These are phyloP conservation scores for Mediolabrus comicus DNA, from an alignment of 108 stramenopile genomes.

Conservation along the genomic window DNA sequence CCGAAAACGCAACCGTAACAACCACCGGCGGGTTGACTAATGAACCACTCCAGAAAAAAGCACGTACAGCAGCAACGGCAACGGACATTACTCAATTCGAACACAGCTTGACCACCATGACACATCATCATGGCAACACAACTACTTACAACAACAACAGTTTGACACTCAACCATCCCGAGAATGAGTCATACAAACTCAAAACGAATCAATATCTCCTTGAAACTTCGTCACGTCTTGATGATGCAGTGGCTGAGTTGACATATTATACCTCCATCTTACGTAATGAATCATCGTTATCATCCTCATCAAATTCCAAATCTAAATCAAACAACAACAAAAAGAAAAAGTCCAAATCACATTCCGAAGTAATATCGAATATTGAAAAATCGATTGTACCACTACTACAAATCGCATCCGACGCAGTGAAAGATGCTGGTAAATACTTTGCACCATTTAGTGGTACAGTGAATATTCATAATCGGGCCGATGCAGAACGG, in stretches of 20 bases:
- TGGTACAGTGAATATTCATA: not conserved
- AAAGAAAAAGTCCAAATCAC: not conserved
- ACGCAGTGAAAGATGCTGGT: not conserved
- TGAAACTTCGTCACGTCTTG: not conserved
- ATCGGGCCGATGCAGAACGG: not conserved
- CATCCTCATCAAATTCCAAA: not conserved
- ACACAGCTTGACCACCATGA: no score
- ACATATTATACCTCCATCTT: not conserved
- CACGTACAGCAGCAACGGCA: not conserved
- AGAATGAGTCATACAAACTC: not conserved
- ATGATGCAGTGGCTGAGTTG: not conserved
- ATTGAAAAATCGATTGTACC: not conserved
- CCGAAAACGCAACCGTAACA: no score
- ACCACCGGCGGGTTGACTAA: no score
- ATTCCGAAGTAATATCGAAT: slow-evolving; percentile 1
- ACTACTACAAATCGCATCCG: not conserved
- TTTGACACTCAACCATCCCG: not conserved
- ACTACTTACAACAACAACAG: not conserved
- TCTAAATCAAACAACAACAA: not conserved
- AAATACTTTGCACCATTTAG: slow-evolving; percentile 2
- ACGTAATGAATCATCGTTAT: no score
- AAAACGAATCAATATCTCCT: slow-evolving; percentile 5
- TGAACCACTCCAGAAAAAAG: not conserved
- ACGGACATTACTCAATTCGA: no score
- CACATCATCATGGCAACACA: no score